Conservation (phyloP, 106 monocot species). For the Cymbidium sinense region DNA sequence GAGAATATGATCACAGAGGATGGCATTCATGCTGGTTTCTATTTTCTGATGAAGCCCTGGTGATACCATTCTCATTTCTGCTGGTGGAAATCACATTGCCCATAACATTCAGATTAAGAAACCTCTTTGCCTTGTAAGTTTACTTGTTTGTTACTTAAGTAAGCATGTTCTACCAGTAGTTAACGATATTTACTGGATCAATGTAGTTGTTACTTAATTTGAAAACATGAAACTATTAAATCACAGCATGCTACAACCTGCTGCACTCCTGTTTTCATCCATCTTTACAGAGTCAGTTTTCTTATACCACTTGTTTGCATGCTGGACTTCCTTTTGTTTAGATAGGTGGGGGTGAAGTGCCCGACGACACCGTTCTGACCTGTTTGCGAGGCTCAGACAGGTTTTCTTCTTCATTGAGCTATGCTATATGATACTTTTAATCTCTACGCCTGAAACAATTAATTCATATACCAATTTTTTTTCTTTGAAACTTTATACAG, state of each 20-base stretch:
- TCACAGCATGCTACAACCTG: no score
- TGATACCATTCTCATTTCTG: slow-evolving; percentile 86
- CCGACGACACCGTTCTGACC: slow-evolving; percentile 88
- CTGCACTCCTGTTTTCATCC: not conserved
- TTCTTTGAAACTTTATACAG: slow-evolving; percentile 23
- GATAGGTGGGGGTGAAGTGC: slow-evolving; percentile 81
- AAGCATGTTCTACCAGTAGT: no score
- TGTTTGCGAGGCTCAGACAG: slow-evolving; percentile 92
- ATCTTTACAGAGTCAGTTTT: not conserved
- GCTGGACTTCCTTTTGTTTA: slow-evolving; percentile 15
- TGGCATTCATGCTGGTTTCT: slow-evolving; percentile 13
- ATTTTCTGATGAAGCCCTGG: slow-evolving; percentile 66
- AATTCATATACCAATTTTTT: not conserved
- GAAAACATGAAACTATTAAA: no score
- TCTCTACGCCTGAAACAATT: no score
- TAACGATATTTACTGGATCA: not conserved
- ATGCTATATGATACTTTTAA: not conserved
- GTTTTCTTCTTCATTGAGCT: slow-evolving; percentile 21
- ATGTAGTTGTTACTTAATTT: not conserved
- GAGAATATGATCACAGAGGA: not conserved
- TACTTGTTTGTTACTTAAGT: not conserved
- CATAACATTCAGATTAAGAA: slow-evolving; percentile 82
- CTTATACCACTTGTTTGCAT: slow-evolving; percentile 1
- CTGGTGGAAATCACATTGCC: slow-evolving; percentile 63
- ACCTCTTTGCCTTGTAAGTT: slow-evolving; percentile 89